Percentiles rank a stretch among this genome's conserved stretches.
phyloP scores from a whole-genome alignment of 225 moss, liverwort and hornwort species.

The Polytrichum commune region DNA sequence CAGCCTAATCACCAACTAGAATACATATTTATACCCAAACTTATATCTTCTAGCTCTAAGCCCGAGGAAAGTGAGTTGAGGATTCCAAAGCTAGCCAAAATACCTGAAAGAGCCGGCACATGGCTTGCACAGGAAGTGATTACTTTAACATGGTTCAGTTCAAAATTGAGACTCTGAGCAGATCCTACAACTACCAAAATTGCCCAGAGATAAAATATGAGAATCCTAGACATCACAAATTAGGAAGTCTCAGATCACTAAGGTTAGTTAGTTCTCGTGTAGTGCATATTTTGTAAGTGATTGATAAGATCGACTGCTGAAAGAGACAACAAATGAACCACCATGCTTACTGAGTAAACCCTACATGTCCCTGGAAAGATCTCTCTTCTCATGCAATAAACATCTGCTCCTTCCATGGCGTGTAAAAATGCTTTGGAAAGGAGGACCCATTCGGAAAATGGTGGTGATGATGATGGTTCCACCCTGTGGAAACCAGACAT shows the following conservation, averaged over 20 bases:
- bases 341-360: too few species aligned
- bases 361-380: background rate
- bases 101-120: too few species aligned
- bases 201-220: too few species aligned
- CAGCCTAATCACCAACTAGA: too few species aligned
- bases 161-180: too few species aligned
- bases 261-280: background rate
- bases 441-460: background rate
- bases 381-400: background rate
- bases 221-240: background rate
- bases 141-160: too few species aligned
- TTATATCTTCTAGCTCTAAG: too few species aligned
- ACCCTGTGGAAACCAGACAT: background rate
- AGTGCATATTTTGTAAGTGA: background rate
- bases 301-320: background rate
- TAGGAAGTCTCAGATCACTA: background rate
- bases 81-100: too few species aligned
- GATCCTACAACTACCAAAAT: too few species aligned
- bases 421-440: background rate
- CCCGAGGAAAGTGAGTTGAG: too few species aligned
- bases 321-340: background rate
- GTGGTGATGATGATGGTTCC: background rate
- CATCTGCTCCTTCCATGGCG: background rate
- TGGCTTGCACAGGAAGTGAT: too few species aligned
- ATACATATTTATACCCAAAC: too few species aligned